Evolutionary conservation across 148 eudicot genomes (phyloP).

Genomic region (Diospyros lotus): DNA sequence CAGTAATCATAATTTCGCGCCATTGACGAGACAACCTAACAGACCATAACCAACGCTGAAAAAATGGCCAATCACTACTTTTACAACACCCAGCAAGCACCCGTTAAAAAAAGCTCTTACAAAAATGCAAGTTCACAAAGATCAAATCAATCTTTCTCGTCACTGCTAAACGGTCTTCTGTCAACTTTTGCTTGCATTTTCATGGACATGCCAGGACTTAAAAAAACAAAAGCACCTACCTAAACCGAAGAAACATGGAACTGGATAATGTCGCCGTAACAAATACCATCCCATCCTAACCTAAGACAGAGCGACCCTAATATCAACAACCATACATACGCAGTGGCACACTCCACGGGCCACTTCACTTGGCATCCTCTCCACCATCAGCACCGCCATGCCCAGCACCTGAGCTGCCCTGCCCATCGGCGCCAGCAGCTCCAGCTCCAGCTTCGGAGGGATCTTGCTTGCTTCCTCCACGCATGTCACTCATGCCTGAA

Average conservation of each 20-base stretch:
- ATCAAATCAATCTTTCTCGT: not conserved
- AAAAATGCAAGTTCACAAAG: not conserved
- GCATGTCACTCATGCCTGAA: conserved; percentile 27
- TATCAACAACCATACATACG: conserved; percentile 20
- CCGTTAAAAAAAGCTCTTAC: not conserved
- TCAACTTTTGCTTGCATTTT: not conserved
- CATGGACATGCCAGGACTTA: not conserved
- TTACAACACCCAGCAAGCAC: not conserved
- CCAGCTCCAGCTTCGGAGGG: conserved; percentile 27
- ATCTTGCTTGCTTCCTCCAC: conserved; percentile 53
- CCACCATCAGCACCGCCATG: conserved; percentile 41
- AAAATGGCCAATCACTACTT: not conserved
- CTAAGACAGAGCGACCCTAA: conserved; percentile 15
- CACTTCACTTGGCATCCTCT: conserved; percentile 41
- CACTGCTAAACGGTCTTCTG: not conserved
- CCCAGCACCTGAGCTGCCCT: conserved; percentile 36
- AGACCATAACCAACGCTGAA: not conserved
- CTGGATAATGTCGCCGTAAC: too few relatives aligned
- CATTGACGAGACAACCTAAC: too few relatives aligned
- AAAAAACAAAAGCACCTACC: not conserved
- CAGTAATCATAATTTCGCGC: too few relatives aligned
- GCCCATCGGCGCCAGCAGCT: conserved; percentile 32
- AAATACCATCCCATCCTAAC: conserved; percentile 12
- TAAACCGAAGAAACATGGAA: conserved; percentile 4
- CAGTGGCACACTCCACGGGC: not conserved